A percentile compares a stretch with the other conserved stretches of the same genome.
Evolutionary conservation across 1,284 basidiomycete genomes (phyloP).

Genomic region (Microstroma glucosiphilum): DNA sequence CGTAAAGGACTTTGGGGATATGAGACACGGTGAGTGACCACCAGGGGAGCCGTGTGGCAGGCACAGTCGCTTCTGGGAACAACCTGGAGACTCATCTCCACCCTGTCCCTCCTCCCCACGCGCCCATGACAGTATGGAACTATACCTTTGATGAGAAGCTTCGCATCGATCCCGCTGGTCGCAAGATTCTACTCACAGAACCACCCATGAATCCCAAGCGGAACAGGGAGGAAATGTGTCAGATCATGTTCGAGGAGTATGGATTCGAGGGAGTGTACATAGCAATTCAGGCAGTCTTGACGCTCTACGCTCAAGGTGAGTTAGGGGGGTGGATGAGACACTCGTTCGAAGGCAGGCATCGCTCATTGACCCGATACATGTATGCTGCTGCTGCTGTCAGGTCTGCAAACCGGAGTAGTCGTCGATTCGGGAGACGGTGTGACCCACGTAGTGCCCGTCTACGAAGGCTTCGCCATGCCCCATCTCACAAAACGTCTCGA

Average conservation of each 20-base stretch:
- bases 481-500: conserved; percentile 83
- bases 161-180: conserved; percentile 74
- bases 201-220: conserved; percentile 98
- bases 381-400: conserved; percentile 53
- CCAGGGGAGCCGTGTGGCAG: conserved; percentile 12
- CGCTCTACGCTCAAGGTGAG: conserved; percentile 89
- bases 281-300: conserved; percentile 96
- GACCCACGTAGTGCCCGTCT: conserved; percentile 97
- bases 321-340: not conserved
- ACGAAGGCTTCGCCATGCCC: conserved; percentile 90
- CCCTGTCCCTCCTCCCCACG: not conserved
- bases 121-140: conserved; percentile 66
- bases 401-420: conserved; percentile 93
- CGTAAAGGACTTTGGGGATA: conserved; percentile 97
- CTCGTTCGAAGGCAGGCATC: not conserved
- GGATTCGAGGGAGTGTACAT: conserved; percentile 94
- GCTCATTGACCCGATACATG: not conserved
- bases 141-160: conserved; percentile 98
- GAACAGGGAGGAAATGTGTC: conserved; percentile 87
- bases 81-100: conserved; percentile 2
- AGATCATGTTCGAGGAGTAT: conserved; percentile 99
- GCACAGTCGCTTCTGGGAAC: not conserved
- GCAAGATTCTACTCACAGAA: conserved; percentile 90
- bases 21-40: conserved; percentile 61
- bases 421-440: conserved; percentile 99